Base-by-base conservation (phyloP, 768 basidiomycete genomes). In the Nidula microcarpa region DNA sequence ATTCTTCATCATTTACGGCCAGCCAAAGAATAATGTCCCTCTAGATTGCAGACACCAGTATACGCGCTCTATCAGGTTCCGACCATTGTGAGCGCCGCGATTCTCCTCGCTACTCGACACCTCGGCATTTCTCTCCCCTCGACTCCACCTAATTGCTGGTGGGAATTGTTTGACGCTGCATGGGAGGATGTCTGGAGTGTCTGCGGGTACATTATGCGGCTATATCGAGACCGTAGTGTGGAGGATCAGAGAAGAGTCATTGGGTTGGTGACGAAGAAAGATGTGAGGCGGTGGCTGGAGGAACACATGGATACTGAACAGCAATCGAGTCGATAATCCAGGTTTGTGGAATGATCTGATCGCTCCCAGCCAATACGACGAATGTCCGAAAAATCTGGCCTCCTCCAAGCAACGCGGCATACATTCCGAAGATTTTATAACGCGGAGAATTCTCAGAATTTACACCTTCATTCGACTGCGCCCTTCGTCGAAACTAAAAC, bases 21-120 rank as follows among this genome's bases (percentile, higher is more conserved):
- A 34, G 33, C 23, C 48, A 6, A 16, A 33, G 46, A 16, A 16
- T 55, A 11, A 52, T 14, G 33, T 33, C 34, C 34, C 48, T 43
- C n/a, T 59, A 98, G 96, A 33, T 76, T 97, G 18, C 95, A 97
- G 72, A 96, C 97, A 0, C 91, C 94, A 0, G 87, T 94, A 0
- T 97, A 96, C 63, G 89, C 92, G 0, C 66, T 94, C 13, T 95
- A 96, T 62, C 86, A 93, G 10, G 84, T 95, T 3, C 88, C 92
- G 0, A 90, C 89, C 5, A 89, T 99, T 37, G 94, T 97, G 34
- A 86, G 91, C 65, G 88, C 93, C 0, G 84, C 91, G 2, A 97
- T 99, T 55, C 76, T 94, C 49, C 84, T 98, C 46, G 77, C 91
- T 2, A 79, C 82, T 10, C 84, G 93, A 4, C 78, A 87, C 52